Evolutionary conservation across 768 basidiomycete species (phyloP), one percentile per base, ranked within the genome.

Genomic region (Boletus coccyginus): DNA sequence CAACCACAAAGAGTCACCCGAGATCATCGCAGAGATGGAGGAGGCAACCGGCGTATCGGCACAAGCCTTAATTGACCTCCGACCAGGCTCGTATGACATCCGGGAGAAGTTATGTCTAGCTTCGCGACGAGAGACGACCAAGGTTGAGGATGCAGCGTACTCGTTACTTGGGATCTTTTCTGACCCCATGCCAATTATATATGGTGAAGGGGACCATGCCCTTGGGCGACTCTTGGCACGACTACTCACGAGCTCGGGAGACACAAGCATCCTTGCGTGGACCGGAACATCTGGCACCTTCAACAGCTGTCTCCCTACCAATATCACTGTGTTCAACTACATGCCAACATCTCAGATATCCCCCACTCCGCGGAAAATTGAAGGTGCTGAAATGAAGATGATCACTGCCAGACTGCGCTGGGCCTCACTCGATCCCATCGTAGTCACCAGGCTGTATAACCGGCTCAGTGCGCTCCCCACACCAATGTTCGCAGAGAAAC

Each of bases 181-280:
- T 7, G 5, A 24, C 0, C 11, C 46, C 12, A 32, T 58, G 17
- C 39, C 51, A 2, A 1, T 53, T 0, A 12, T 53, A 16, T 60
- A 58, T 32, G 56, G 56, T 3, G 52, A 56, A 7, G 39, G 57
- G n/a, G 14, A 55, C 16, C 9, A 40, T 21, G 32, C 57, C 0
- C 45, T 59, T 4, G 58, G 55, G 35, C 40, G 50, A 16, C 36
- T 53, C 1, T 27, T 60, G n/a, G 50, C 51, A 13, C 46, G 45
- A 14, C 21, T 59, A 5, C 35, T 59, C 16, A 44, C 42, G 3
- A 51, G 50, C n/a, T 56, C 58, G 0, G 50, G 46, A 6, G 55
- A 59, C 7, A 29, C 32, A 1, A 51, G 33, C 13, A 48, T 59
- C 12, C 55, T 59, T 14, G 58, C 46, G 2, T 59, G 58, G 58